Conservation (phyloP, 2,329 filamentous ascomycete genomes). For the Arthrobotrys conoides region DNA sequence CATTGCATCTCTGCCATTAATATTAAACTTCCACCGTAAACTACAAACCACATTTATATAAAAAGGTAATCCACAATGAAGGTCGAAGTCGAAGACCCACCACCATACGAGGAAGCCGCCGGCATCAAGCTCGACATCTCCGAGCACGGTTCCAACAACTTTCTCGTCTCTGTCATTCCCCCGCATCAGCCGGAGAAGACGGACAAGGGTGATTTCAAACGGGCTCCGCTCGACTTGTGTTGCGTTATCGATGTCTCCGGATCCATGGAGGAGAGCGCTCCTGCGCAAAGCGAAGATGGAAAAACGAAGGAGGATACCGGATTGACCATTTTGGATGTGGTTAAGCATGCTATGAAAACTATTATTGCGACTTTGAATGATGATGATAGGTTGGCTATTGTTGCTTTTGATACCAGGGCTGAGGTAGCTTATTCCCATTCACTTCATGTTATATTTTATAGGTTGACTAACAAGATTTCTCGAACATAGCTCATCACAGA, state of each 20-base stretch:
- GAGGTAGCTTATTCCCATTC: constrained; percentile 63
- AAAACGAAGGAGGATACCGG: constrained; percentile 69
- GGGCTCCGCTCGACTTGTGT: constrained; percentile 70
- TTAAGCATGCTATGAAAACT: constrained; percentile 74
- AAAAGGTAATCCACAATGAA: constrained; percentile 30
- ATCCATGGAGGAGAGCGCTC: constrained; percentile 72
- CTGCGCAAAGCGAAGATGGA: constrained; percentile 67
- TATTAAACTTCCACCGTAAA: background rate
- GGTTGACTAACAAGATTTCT: background rate
- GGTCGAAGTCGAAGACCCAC: constrained; percentile 54
- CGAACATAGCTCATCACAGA: constrained; percentile 66
- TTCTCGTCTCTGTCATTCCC: constrained; percentile 49
- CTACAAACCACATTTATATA: background rate
- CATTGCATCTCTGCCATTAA: too few relatives aligned
- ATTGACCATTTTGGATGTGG: constrained; percentile 73
- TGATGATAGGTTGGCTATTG: constrained; percentile 73
- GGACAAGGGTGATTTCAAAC: constrained; percentile 46
- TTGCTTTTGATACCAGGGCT: constrained; percentile 70
- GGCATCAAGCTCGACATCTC: constrained; percentile 49
- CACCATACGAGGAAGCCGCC: constrained; percentile 53
- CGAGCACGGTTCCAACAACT: constrained; percentile 51
- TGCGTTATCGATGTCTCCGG: constrained; percentile 75
- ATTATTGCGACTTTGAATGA: constrained; percentile 73
- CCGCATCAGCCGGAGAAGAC: constrained; percentile 45
- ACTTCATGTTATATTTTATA: background rate